Conservation (phyloP, 805 yeast species). For the Candida incommunis region DNA sequence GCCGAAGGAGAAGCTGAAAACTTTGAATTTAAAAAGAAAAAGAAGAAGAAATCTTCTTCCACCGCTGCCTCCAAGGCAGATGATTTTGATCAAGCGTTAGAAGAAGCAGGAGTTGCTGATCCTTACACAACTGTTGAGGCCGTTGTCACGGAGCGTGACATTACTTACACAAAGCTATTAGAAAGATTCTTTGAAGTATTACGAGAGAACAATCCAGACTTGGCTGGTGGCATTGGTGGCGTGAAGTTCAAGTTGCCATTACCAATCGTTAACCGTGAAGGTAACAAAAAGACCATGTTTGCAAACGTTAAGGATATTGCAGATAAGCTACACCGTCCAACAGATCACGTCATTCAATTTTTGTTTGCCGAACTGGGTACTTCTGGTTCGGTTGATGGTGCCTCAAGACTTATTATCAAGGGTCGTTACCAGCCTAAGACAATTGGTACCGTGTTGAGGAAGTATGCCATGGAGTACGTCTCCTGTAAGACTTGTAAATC, state of each 20-base stretch:
- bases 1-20: conserved; percentile 25
- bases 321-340: conserved; percentile 86
- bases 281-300: conserved; percentile 89
- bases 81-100: conserved; percentile 81
- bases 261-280: conserved; percentile 93
- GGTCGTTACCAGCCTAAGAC: conserved; percentile 98
- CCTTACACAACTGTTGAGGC: conserved; percentile 8
- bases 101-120: conserved; percentile 74
- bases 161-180: conserved; percentile 64
- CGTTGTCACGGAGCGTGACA: conserved; percentile 35
- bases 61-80: conserved; percentile 41
- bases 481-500: conserved; percentile 98
- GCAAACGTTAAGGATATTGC: conserved; percentile 93
- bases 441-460: conserved; percentile 88
- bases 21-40: conserved; percentile 28
- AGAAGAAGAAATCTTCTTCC: conserved; percentile 71
- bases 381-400: conserved; percentile 97
- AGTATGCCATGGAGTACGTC: conserved; percentile 93
- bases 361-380: conserved; percentile 98
- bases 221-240: conserved; percentile 91
- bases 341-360: conserved; percentile 94
- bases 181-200: conserved; percentile 75
- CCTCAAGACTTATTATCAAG: conserved; percentile 89
- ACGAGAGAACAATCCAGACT: conserved; percentile 90
- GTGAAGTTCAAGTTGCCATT: conserved; percentile 94